Percentiles rank a stretch among this genome's conserved stretches.
Evolutionary conservation across 2,329 filamentous ascomycete genomes (phyloP).

Genomic region (Sclerotinia spermophila): DNA sequence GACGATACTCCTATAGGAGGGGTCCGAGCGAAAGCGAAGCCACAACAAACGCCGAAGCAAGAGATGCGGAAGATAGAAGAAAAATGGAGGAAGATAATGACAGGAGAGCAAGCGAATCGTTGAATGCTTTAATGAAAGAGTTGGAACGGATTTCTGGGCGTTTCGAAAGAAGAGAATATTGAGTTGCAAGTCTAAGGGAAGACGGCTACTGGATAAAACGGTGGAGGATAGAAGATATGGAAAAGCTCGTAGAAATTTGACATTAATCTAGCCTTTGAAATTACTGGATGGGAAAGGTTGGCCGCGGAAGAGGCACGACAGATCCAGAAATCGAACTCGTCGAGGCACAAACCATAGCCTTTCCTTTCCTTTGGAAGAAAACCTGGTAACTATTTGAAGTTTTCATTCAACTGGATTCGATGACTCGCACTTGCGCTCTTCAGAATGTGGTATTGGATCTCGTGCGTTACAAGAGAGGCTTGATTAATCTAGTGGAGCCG

Average conservation of each 20-base stretch:
- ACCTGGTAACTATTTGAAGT: too few species aligned
- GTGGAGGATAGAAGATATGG: background rate
- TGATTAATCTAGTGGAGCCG: background rate
- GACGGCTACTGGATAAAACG: background rate
- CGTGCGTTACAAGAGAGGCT: background rate
- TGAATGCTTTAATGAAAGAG: slow-evolving; percentile 6
- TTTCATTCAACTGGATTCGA: background rate
- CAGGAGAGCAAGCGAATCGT: background rate
- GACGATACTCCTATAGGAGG: background rate
- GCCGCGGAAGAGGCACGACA: background rate
- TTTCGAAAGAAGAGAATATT: slow-evolving; percentile 3
- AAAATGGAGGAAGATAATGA: background rate
- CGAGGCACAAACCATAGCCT: background rate
- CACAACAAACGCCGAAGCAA: background rate
- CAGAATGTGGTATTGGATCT: background rate
- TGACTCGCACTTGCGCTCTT: background rate
- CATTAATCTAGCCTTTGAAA: background rate
- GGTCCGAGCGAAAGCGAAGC: background rate
- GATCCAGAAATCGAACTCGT: background rate
- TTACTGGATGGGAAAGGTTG: too few species aligned
- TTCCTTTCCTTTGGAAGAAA: too few species aligned
- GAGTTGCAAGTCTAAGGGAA: background rate
- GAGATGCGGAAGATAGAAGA: background rate
- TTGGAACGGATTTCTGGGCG: slow-evolving; percentile 2
- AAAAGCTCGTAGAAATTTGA: too few species aligned